phyloP scores from a whole-genome alignment of 2,329 filamentous ascomycete species.

The Fusarium keratoplasticum region DNA sequence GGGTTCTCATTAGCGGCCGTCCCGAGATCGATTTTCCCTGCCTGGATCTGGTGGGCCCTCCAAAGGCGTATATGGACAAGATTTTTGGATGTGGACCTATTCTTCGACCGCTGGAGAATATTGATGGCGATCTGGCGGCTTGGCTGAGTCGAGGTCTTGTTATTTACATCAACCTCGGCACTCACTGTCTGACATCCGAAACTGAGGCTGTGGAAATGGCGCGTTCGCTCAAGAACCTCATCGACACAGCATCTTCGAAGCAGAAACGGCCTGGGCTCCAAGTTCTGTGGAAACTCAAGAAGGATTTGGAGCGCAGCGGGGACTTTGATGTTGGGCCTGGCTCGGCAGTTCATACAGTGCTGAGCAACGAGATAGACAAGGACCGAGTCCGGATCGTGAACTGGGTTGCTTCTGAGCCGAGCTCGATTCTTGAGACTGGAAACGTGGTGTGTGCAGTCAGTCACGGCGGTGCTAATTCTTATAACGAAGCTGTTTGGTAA shows the following conservation, averaged over 20 bases:
- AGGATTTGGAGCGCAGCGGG: not conserved
- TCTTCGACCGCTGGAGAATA: not conserved
- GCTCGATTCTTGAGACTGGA: slow-evolving; percentile 15
- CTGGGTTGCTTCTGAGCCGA: slow-evolving; percentile 16
- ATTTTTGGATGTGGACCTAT: not conserved
- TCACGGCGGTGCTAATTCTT: slow-evolving; percentile 16
- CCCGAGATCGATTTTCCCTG: not conserved
- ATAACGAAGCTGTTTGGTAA: not conserved
- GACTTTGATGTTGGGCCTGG: not conserved
- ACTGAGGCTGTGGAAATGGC: not conserved
- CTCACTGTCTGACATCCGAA: not conserved
- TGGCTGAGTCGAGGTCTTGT: not conserved
- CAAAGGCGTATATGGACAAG: not conserved
- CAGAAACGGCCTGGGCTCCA: not conserved
- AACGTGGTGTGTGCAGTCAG: slow-evolving; percentile 16
- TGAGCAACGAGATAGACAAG: not conserved
- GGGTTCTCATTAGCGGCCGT: not conserved
- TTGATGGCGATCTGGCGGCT: not conserved
- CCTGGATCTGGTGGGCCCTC: not conserved
- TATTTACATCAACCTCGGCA: not conserved
- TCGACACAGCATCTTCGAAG: not conserved
- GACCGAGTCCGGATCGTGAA: slow-evolving; percentile 1
- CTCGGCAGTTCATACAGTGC: not conserved
- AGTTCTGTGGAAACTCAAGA: not conserved
- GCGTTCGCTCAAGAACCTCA: not conserved